Evolutionary conservation across 1,139 yeast species (phyloP).

Genomic region (Taiozyma sp.): DNA sequence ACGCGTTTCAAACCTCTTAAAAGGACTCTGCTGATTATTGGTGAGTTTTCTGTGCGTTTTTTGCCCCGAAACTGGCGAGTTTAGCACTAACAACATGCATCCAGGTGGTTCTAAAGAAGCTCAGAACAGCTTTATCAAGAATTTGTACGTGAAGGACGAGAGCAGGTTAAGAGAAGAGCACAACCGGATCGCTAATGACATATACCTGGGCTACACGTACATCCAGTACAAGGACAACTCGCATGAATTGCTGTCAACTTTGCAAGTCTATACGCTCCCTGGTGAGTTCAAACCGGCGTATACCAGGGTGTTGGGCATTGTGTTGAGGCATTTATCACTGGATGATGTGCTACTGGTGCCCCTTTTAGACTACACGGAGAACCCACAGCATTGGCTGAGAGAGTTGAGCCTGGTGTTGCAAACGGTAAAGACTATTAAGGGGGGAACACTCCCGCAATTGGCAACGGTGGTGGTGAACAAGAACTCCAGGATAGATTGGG

Average conservation of each 20-base stretch:
- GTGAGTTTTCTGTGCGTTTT: no score
- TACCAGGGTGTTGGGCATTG: conserved; percentile 1
- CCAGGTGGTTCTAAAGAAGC: conserved; percentile 12
- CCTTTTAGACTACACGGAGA: conserved; percentile 15
- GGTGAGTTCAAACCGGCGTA: conserved; percentile 5
- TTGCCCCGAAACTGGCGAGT: no score
- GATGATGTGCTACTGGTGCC: conserved; percentile 14
- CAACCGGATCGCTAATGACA: conserved; percentile 22
- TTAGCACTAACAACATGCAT: background rate
- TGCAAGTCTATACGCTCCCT: conserved; percentile 29
- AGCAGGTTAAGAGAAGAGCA: conserved; percentile 5
- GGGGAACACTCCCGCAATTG: background rate
- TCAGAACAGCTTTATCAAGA: conserved; percentile 11
- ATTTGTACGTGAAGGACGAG: conserved; percentile 8
- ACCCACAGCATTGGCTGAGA: conserved; percentile 16
- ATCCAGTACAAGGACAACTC: conserved; percentile 29
- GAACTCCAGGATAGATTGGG: conserved; percentile 10
- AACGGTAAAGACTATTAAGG: background rate
- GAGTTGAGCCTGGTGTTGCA: background rate
- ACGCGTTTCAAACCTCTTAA: background rate
- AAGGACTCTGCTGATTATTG: conserved; percentile 8
- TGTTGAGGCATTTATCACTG: conserved; percentile 1
- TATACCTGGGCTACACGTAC: conserved; percentile 32
- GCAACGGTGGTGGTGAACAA: conserved; percentile 13
- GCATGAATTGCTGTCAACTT: conserved; percentile 27